Evolutionary conservation across 345 rosid genomes (phyloP).

Genomic region (Syzygium aromaticum): DNA sequence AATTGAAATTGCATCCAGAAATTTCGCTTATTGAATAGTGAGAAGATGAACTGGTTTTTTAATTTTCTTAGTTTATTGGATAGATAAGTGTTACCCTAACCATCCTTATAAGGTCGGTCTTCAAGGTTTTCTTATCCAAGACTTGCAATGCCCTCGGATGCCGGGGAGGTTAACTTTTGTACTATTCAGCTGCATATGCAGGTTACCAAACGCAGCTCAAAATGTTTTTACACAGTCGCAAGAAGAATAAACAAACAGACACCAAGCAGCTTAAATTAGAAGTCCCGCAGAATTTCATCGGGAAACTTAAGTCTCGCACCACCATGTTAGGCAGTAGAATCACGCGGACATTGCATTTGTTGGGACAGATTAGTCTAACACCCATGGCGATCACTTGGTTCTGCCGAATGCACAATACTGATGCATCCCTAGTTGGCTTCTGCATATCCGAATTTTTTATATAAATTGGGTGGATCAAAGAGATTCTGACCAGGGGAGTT

Average conservation of each 20-base stretch:
- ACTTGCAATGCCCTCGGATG: background rate
- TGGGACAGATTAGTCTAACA: background rate
- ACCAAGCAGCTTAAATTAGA: background rate
- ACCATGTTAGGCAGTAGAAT: background rate
- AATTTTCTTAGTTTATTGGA: background rate
- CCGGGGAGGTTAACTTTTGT: background rate
- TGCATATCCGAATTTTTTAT: background rate
- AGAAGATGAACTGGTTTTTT: background rate
- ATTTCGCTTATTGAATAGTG: background rate
- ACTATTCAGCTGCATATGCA: slow-evolving; percentile 30
- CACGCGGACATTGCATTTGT: background rate
- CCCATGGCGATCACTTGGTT: background rate
- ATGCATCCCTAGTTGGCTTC: background rate
- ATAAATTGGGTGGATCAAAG: background rate
- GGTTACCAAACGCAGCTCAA: too few species aligned
- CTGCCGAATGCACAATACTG: background rate
- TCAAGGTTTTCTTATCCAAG: background rate
- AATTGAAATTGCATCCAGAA: background rate
- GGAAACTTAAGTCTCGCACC: background rate
- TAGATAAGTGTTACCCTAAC: background rate
- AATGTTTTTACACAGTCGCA: background rate
- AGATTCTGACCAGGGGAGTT: background rate
- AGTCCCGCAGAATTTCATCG: background rate
- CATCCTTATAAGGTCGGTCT: background rate
- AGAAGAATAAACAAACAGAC: background rate